Evolutionary conservation across 2,329 filamentous ascomycete species (phyloP), one percentile per base, ranked within the genome.

Genomic region (Colletotrichum somersetense): DNA sequence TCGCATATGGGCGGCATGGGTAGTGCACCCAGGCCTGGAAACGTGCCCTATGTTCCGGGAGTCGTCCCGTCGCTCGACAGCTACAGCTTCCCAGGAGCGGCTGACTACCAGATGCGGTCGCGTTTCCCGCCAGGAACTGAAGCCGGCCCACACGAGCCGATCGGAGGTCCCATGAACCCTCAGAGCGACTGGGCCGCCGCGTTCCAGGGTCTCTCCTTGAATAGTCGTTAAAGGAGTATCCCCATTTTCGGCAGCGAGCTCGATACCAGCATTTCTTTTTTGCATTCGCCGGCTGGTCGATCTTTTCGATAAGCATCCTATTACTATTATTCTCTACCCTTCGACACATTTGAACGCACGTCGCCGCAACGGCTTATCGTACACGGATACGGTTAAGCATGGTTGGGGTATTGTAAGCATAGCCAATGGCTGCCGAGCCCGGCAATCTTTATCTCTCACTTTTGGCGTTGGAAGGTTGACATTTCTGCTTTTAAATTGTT

Each of bases 121-220:
- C 84, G 86, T 2, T 88, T 85, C 75, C 82, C 85, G 2, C 82
- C 82, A 33, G 81, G 83, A 2, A 81, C 82, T 50, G 75, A 79
- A 62, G 73, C 78, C 33, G 74, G 77, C 8, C 78, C 80, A 57
- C 79, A 80, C 52, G 80, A 82, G 5, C 44, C 63, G 16, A 61
- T 62, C 46, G 52, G 67, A 20, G 23, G 62, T 1, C 48, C 67
- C 14, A 65, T 74, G 61, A 72, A 59, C 57, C 50, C 72, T 35
- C 85, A 86, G 77, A 83, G 85, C 59, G 91, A 92, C 62, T 93
- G 91, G 91, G 82, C 87, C 35, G 83, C 84, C 65, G 82, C 86
- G 7, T 93, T 94, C 79, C 92, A 94, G 79, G 89, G 92, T 12
- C 83, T 95, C 23, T 95, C 92, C 2, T 86, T 95, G 74, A 92